Evolutionary conservation across 176 grass and related monocot species (phyloP).

Genomic region (Tillandsia fasciculata): DNA sequence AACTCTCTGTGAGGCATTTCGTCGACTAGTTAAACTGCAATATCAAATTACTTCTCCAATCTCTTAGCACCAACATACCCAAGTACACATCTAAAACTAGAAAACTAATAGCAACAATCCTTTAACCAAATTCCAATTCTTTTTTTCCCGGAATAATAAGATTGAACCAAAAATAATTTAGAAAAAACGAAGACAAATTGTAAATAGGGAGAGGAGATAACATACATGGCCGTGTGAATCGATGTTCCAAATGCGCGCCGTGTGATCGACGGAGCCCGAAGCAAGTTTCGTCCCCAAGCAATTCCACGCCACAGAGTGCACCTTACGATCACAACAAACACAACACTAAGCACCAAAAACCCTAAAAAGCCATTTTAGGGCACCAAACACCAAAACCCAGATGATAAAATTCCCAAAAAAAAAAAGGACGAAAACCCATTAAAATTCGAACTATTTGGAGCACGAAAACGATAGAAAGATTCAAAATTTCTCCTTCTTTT

Average conservation of each 20-base stretch:
- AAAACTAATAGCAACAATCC: not conserved
- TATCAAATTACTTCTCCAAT: not conserved
- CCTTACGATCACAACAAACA: constrained; percentile 34
- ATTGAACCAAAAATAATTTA: no score
- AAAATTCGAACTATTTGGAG: not conserved
- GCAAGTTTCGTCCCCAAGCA: constrained; percentile 87
- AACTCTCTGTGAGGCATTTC: not conserved
- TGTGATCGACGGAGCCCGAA: constrained; percentile 94
- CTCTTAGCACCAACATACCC: not conserved
- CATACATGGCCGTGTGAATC: constrained; percentile 93
- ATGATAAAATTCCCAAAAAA: not conserved
- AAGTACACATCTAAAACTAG: not conserved
- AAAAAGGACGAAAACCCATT: not conserved
- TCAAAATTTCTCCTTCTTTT: not conserved
- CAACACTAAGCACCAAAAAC: not conserved
- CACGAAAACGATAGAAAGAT: not conserved
- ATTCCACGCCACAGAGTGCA: constrained; percentile 98
- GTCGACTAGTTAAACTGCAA: not conserved
- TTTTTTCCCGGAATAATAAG: not conserved
- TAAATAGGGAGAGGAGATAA: constrained; percentile 27
- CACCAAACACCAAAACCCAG: not conserved
- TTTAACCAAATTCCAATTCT: not conserved
- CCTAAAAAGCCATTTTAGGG: not conserved
- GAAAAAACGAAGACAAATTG: constrained; percentile 15
- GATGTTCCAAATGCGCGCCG: constrained; percentile 89